Evolutionary conservation across 805 yeast species (phyloP), one percentile per base, ranked within the genome.

Genomic region (Vanderwaltozyma verrucispora): DNA sequence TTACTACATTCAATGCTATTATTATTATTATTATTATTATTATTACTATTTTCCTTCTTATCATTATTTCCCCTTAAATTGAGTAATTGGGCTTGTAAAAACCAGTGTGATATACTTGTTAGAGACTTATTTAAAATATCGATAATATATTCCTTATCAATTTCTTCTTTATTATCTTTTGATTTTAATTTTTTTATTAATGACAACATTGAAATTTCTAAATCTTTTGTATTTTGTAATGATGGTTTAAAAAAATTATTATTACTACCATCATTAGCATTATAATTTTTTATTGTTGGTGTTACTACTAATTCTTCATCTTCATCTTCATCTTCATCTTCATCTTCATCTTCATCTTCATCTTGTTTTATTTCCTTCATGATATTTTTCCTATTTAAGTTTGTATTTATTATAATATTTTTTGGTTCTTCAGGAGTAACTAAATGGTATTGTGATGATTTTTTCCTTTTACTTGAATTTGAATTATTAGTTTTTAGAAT

Each of bases 31-130:
- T 24, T 24, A 24, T 24, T 24, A 24, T 24, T 24, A 24, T 11
- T 24, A 24, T 13, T 21, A 16, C 11, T 10, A 28, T 24, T 15
- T 13, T 23, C 13, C 18, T 35, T 28, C 10, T 28, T 20, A 8
- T 21, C 29, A 13, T 23, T 21, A 13, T 26, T 27, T 16, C 43
- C 45, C 13, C 41, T 41, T 34, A 55, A 40, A 32, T 47, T 50
- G 15, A 49, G 38, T 28, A 56, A 41, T 41, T 52, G 59, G 7
- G 56, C 54, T 37, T 56, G 62, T 16, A 56, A 38, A 18, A 56
- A 48, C 57, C 58, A 56, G 38, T 56, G 62, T 3, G 60, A 49
- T 13, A 56, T 43, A 6, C 60, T 48, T 15, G 51, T 48, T 35
- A 56, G 35, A 6, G 58, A 45, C 11, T 49, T 43, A 38, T 51